Base-by-base conservation (phyloP, 306 rosid species). In the Alnus rubra region DNA sequence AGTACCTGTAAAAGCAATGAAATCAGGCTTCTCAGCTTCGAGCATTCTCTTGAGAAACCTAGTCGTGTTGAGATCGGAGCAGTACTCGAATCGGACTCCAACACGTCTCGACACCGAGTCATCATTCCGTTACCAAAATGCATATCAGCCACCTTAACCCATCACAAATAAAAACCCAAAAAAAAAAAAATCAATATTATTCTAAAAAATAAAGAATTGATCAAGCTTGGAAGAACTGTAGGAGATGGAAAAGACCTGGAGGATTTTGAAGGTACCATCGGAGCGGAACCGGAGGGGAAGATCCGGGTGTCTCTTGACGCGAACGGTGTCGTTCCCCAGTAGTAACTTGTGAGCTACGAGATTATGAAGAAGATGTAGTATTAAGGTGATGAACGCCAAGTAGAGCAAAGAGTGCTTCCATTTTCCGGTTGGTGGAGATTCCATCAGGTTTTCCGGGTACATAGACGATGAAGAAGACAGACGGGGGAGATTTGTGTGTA, bases 21-120 rank as follows among this genome's bases (percentile, higher is more conserved):
- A 87, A 89, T 92, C 91, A 68, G 97, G 98, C 63, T 75, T 86
- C 79, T 94, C 97, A 48, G 83, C 85, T 4, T 78, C 81, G 55
- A 92, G 80, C 78, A 94, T 33, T 33, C 90, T 89, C 83, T 81
- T 84, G 52, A 94, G 72, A 55, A 94, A 94, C 0, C 37, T 71
- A n/a, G 94, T 92, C 31, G 98, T 86, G 68, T 94, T 94, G 49
- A 88, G 97, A 90, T 94, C 97, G 50, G 97, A 89, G 72, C 98
- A 94, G 39, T 82, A 69, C 14, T 72, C 51, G 78, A 94, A 89
- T 92, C 90, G 6, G 94, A 88, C 47, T 85, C 84, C 79, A 86
- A 63, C 76, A 91, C 92, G 70, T 94, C 98, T 19, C 91, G 89
- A 82, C 98, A 94, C 19, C 92, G 84, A 4, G 87, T 85, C 18